Evolutionary conservation across 169 alveolate genomes (phyloP).

Genomic region (Plasmodium billcollinsi): DNA sequence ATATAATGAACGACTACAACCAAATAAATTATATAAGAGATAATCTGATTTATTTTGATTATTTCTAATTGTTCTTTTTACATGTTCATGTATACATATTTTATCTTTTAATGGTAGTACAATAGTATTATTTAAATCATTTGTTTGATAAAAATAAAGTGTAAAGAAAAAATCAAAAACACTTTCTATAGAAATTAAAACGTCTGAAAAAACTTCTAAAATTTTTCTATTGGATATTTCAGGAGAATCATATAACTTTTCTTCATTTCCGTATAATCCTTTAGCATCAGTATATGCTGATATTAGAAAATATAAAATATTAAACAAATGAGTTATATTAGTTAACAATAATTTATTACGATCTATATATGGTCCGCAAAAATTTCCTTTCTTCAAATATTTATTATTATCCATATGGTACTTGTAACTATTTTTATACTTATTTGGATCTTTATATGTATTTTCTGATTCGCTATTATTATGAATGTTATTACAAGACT

Average conservation of each 20-base stretch:
- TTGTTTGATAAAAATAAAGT: constrained; percentile 68
- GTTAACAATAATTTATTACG: constrained; percentile 37
- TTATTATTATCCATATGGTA: constrained; percentile 1
- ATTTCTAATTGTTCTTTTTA: constrained; percentile 50
- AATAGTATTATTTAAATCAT: constrained; percentile 22
- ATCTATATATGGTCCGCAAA: constrained; percentile 46
- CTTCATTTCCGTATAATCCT: constrained; percentile 65
- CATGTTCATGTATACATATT: constrained; percentile 64
- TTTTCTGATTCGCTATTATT: too few relatives aligned
- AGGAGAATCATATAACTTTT: constrained; percentile 46
- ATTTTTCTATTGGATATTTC: constrained; percentile 63
- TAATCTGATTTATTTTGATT: constrained; percentile 69
- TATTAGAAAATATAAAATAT: constrained; percentile 50
- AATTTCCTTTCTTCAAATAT: constrained; percentile 9
- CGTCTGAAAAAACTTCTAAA: constrained; percentile 64
- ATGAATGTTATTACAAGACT: neutral
- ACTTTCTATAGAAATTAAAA: constrained; percentile 46
- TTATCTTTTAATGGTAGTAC: constrained; percentile 52
- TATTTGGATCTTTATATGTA: neutral
- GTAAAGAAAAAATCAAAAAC: constrained; percentile 64
- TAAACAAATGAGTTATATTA: constrained; percentile 55
- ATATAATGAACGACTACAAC: constrained; percentile 55
- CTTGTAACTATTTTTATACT: neutral
- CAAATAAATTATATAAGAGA: constrained; percentile 47
- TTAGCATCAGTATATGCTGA: constrained; percentile 47